phyloP scores from a whole-genome alignment of 2,329 filamentous ascomycete genomes.

The Sclerotinia glacialis region DNA sequence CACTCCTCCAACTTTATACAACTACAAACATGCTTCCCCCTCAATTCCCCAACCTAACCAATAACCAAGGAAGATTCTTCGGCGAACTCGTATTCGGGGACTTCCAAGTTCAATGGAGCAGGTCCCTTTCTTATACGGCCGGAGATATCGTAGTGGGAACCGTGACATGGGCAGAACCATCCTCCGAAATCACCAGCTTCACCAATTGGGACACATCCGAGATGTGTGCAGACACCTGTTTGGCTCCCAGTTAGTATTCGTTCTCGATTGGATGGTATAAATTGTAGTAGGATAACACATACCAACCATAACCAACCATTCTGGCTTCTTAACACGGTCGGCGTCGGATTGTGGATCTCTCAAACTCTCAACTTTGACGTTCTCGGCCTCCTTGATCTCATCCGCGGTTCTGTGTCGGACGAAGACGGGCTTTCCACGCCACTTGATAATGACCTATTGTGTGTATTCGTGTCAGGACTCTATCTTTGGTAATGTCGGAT shows the following conservation, averaged over 20 bases:
- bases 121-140: conserved; percentile 97
- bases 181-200: conserved; percentile 97
- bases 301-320: conserved; percentile 99
- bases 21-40: conserved; percentile 11
- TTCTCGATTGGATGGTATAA: background rate
- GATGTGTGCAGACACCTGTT: conserved; percentile 93
- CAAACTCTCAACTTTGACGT: conserved; percentile 75
- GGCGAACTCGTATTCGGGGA: conserved; percentile 88
- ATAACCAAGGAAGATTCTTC: conserved; percentile 87
- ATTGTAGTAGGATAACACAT: conserved; percentile 37
- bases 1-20: conserved; percentile 23
- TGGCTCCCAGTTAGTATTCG: conserved; percentile 29
- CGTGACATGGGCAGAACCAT: conserved; percentile 99
- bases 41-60: conserved; percentile 60
- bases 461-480: conserved; percentile 18
- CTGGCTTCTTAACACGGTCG: conserved; percentile 95
- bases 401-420: conserved; percentile 93
- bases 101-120: conserved; percentile 94
- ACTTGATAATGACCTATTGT: conserved; percentile 91
- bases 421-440: conserved; percentile 99
- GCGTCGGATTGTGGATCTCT: conserved; percentile 88
- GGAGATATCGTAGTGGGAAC: conserved; percentile 99
- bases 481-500: background rate
- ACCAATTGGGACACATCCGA: conserved; percentile 98
- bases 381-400: conserved; percentile 95